Evolutionary conservation across 768 basidiomycete species (phyloP), one percentile per base, ranked within the genome.

Genomic region (Podaxis mareebaensis): DNA sequence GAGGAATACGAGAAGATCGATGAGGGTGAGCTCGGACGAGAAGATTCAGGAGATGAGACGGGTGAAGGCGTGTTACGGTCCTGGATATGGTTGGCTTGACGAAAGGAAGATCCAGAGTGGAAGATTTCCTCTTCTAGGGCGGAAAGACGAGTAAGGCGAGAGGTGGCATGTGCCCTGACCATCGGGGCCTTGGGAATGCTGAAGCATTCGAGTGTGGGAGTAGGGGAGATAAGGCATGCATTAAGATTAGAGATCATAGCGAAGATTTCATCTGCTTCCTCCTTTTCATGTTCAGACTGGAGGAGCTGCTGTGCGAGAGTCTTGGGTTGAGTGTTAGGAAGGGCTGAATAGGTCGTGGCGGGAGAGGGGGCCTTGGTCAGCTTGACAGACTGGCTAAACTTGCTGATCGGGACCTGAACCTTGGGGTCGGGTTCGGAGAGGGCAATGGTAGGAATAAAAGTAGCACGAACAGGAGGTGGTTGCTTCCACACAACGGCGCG

Each of bases 21-120:
- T 15, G 75, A 78, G 30, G 78, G 76, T 2, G 79, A 79, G 70
- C 75, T 76, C 4, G 79, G 75, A 7, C 78, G 74, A n/a, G 79
- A 79, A 40, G 72, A 70, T 20, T 65, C 68, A 1, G 70, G 62
- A 11, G 71, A 61, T 33, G 60, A 53, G 4, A 61, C 42, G 7
- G 60, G 60, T 6, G 60, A 61, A 20, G 60, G 51, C 4, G 53
- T 54, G 24, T 53, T 60, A 40, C 22, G 24, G 30, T 53, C 49
- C 2, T 22, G 26, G 15, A 20, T 6, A 4, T 71, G 15, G 65
- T 61, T 22, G 64, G 59, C 13, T 69, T 69, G 12, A 69, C 69
- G 39, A 67, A 70, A 53, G 24, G 38, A 28, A 15, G 51, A 60
- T 6, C n/a, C 39, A 4, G 52, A 54, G 33, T 61, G 59, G 40